Evolutionary conservation across 2,329 filamentous ascomycete genomes (phyloP).

Genomic region (Chrysosporium queenslandicum): DNA sequence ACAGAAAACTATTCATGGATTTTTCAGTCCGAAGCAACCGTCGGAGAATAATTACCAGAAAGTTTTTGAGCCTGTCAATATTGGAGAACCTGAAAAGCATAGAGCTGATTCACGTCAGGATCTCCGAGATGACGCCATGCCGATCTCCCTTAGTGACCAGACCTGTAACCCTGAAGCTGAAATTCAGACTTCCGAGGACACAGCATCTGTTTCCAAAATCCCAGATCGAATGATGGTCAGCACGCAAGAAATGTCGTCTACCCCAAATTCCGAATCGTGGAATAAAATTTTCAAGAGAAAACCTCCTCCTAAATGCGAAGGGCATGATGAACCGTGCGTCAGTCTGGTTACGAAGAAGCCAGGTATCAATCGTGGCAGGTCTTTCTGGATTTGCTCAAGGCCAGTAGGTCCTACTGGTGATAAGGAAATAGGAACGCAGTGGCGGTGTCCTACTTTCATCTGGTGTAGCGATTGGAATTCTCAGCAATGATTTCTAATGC

Average conservation of each 20-base stretch:
- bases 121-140: background rate
- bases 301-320: constrained; percentile 65
- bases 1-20: constrained; percentile 1
- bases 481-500: background rate
- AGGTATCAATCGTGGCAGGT: constrained; percentile 64
- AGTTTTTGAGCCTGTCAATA: background rate
- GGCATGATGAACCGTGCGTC: constrained; percentile 76
- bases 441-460: constrained; percentile 79
- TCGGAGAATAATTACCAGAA: background rate
- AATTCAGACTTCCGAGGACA: background rate
- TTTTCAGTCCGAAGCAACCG: background rate
- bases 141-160: background rate
- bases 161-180: background rate
- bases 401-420: constrained; percentile 77
- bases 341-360: constrained; percentile 77
- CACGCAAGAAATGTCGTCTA: background rate
- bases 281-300: constrained; percentile 69
- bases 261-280: constrained; percentile 67
- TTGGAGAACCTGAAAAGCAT: background rate
- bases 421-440: constrained; percentile 74
- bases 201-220: background rate
- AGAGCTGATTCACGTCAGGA: background rate
- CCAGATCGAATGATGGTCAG: background rate
- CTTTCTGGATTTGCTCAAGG: constrained; percentile 60
- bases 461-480: constrained; percentile 54